Base-by-base conservation (phyloP, 352 stramenopile genomes). In the Elongisporangium undulatum region DNA sequence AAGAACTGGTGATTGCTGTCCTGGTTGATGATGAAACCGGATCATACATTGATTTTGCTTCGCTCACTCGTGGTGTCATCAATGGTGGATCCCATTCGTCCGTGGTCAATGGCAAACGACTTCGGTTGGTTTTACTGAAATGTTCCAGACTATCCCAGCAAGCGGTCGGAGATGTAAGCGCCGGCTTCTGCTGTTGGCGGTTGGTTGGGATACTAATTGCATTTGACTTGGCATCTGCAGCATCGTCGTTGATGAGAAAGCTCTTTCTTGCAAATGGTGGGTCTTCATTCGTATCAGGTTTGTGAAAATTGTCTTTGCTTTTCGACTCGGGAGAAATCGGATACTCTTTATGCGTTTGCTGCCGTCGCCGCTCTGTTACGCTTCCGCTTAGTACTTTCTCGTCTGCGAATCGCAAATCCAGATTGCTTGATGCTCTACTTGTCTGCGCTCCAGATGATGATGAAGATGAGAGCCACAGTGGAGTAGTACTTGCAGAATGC, bases 51-150 rank as follows among this genome's bases (percentile, higher is more conserved):
- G 26, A 10, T 2, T 22, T 29, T 3, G 19, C 49, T 34, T n/a
- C 51, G 13, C 49, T 38, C 41, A 16, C 34, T 29, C 20, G 45
- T 4, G 3, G 13, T 24, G 24, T 55, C 49, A n/a, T 41, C 60
- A 17, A 55, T 34, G 1, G 5, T 17, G 4, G 16, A 24, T 51
- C 56, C 10, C 51, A 51, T 63, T 61, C 49, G 4, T 72, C 67
- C 0, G 64, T 62, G 45, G 64, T 55, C 8, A 58, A 64, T 4
- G 78, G 56, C 1, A 91, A 53, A 1, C 85, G 78, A 39, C 73
- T 90, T 45, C 75, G 68, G 41, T 79, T 92, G 0, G 75, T 89
- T 61, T 87, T 88, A 51, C 81, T 92, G 55, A 94, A 91, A n/a
- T 87, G 83, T 57, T 92, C 85, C 6, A 94, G 71, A 19, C 72